Base-by-base conservation (phyloP, 108 stramenopile genomes). In the Cyclotella atomus region DNA sequence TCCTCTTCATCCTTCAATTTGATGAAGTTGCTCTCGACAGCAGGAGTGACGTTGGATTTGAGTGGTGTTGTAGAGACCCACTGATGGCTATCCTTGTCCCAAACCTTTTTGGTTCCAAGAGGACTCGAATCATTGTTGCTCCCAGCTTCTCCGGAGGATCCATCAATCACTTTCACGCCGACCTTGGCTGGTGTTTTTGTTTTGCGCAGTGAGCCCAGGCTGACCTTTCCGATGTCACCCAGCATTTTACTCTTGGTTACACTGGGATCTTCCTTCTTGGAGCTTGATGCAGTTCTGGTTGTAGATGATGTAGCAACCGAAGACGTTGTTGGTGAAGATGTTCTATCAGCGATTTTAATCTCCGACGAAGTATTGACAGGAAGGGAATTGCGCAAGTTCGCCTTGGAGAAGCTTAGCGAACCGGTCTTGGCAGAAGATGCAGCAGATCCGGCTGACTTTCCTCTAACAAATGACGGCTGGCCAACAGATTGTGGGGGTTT, bases 221-320 rank as follows among this genome's bases (percentile, higher is more conserved):
- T 52, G 30, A 50, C 8, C 15, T 63, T 53, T 4, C 68, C 61
- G 17, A 77, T 69, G 9, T 70, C 63, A 1, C 68, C 76, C 36
- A 70, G 35, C 76, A 70, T 70, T 30, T 62, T 70, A 6, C 66
- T 54, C 41, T 63, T 63, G 12, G 68, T 50, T 24, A 54, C 44
- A 49, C 53, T 56, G 3, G 50, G 49, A 55, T 77, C 64, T 32
- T 63, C 35, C 59, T 30, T 70, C 28, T 57, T 70, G 5, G 50
- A 44, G 12, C 60, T 49, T 27, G 32, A 9, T 20, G 70, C 33
- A 33, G 70, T 60, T 1, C 19, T n/a, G 7, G 70, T 9, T 12
- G 59, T 46, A 9, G 57, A 60, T n/a, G 70, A 57, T 2, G 74
- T 61, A 9, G 27, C 55, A 3, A 53, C 29, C 24, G 65, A 68